Evolutionary conservation across 768 basidiomycete genomes (phyloP), one percentile per base, ranked within the genome.

Genomic region (Infundibulicybe gibba): DNA sequence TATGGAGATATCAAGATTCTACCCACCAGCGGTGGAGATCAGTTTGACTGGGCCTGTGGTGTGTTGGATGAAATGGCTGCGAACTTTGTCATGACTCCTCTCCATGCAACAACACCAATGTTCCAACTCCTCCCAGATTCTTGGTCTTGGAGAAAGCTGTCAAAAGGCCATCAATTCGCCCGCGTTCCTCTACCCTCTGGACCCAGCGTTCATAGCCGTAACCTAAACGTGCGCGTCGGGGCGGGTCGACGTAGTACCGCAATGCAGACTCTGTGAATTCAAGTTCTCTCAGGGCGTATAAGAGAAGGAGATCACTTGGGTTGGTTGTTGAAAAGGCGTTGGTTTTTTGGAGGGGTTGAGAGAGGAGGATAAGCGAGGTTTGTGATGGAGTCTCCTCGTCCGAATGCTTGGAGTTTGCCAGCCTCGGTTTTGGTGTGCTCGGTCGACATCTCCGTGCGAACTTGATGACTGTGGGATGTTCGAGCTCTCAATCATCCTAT

Each of bases 51-150:
- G 8, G 25, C 25, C 8, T 25, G 25, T 25, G 3, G 25, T 16
- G 31, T 25, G 9, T 39, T 35, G 37, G 21, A 44, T 43, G 33
- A 41, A 39, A 35, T 39, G 25, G 43, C 40, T 12, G 63, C 69
- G 51, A 52, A 90, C 87, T 83, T 91, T 49, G 91, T 92, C 74
- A 91, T 80, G 44, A 91, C 76, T 10, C 90, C 90, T 57, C 90
- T 73, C 90, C 90, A 94, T 9, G 76, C 69, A 43, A 88, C 71
- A 21, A 85, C 75, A 1, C 72, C 76, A 20, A 85, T 70, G 45
- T 77, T 78, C 67, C 69, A 15, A 69, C 40, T 13, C 42, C 57
- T 6, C 46, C 49, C 43, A 69, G 56, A 49, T 60, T 63, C 45
- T 71, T 73, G 48, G 71, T 66, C 43, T 69, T 72, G 42, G 67